Base-by-base conservation (phyloP, 768 basidiomycete genomes). In the Multifurca ochricompacta region DNA sequence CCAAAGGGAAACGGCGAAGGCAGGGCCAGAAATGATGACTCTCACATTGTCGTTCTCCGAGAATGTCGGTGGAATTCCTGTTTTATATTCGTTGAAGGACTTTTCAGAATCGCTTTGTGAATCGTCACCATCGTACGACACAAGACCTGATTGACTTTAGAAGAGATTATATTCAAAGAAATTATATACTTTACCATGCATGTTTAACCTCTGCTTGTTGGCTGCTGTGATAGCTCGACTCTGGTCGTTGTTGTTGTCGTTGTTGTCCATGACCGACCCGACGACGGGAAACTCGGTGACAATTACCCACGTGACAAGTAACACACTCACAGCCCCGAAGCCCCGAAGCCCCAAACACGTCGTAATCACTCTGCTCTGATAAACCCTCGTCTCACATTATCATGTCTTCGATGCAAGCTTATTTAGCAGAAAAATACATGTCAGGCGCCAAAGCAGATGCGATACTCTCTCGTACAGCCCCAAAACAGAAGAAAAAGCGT, bases 401-500 rank as follows among this genome's bases (percentile, higher is more conserved):
- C 44, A 55, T 51, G 48, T 48, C 55, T 47, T 64, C 60, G 36
- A 77, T 94, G 73, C 85, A 91, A 67, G 75, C 88, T 21, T 94
- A 94, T 67, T 78, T 94, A 16, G 91, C 91, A 0, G 79, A 85
- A 60, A 91, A 89, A 59, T 98, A 98, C 73, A 95, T 97, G 93
- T 84, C 92, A 5, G 95, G 95, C 1, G 82, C 91, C 0, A 98
- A 97, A 64, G 92, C 94, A 2, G 95, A 97, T 62, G 93, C 91
- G 6, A 98, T 98, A 59, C 76, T 97, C 7, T 75, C 92, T 3
- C 80, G 81, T 41, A 68, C 78, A 0, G 74, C 70, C 2, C 71
- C 73, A 0, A 77, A 76, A 66, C 85, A 85, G 69, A 88, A 85
- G 73, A 91, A 89, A 76, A 91, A 87, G 70, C 77, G 82, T 48